phyloP scores from a whole-genome alignment of 1,284 basidiomycete genomes.

The Takashimella tepidaria region DNA sequence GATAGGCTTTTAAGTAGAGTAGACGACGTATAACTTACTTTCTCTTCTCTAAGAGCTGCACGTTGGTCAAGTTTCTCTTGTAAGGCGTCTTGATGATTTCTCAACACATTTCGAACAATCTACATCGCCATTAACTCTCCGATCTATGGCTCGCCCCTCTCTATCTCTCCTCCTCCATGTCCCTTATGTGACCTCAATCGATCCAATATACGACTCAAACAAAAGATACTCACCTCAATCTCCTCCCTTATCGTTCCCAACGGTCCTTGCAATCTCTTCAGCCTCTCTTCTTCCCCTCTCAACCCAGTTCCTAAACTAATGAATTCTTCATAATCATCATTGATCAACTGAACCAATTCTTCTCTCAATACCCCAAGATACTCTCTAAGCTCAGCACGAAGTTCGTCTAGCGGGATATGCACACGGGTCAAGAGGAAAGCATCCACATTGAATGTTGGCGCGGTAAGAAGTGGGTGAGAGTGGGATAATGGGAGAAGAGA shows the following conservation, averaged over 20 bases:
- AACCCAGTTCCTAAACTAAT: slow-evolving; percentile 89
- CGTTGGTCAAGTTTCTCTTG: slow-evolving; percentile 70
- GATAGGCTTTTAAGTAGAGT: too few relatives aligned
- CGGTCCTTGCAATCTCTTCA: slow-evolving; percentile 63
- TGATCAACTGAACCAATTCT: slow-evolving; percentile 90
- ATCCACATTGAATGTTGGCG: slow-evolving; percentile 70
- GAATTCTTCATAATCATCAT: slow-evolving; percentile 96
- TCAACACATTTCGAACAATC: slow-evolving; percentile 39
- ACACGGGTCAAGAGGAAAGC: slow-evolving; percentile 81
- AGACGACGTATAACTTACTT: slow-evolving; percentile 52
- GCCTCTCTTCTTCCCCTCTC: slow-evolving; percentile 68
- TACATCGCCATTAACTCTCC: too few relatives aligned
- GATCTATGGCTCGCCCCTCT: background rate
- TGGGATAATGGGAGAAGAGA: slow-evolving; percentile 72
- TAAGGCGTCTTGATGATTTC: slow-evolving; percentile 61
- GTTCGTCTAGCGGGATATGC: slow-evolving; percentile 77
- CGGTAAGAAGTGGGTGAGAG: slow-evolving; percentile 64
- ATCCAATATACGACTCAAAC: background rate
- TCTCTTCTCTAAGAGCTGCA: slow-evolving; percentile 70
- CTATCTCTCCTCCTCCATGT: background rate
- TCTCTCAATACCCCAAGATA: slow-evolving; percentile 80
- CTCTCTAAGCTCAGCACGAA: slow-evolving; percentile 77
- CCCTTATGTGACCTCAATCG: background rate
- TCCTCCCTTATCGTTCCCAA: slow-evolving; percentile 60
- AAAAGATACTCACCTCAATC: slow-evolving; percentile 58